phyloP scores from a whole-genome alignment of 2,329 filamentous ascomycete genomes.

The Pseudocercospora vitis region DNA sequence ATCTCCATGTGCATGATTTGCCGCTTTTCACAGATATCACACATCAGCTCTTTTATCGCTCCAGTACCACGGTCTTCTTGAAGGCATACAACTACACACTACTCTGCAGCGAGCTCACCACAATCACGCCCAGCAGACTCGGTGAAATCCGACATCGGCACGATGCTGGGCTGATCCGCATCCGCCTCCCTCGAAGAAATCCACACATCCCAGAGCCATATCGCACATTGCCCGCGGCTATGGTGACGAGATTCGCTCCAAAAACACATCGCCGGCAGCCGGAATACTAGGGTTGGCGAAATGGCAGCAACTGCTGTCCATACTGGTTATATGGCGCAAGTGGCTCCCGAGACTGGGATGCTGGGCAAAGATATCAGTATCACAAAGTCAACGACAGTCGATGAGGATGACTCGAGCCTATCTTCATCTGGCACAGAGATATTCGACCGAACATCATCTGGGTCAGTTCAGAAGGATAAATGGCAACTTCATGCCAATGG shows the following conservation, averaged over 20 bases:
- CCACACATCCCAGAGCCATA: conserved; percentile 9
- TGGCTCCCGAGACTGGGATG: conserved; percentile 16
- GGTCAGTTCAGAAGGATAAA: conserved; percentile 22
- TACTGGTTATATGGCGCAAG: conserved; percentile 20
- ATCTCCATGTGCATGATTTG: not conserved
- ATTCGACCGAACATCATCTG: conserved; percentile 29
- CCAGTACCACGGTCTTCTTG: conserved; percentile 9
- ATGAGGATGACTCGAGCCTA: conserved; percentile 36
- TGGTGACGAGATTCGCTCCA: conserved; percentile 19
- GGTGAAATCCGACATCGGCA: conserved; percentile 3
- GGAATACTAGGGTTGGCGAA: conserved; percentile 13
- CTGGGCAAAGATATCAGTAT: conserved; percentile 23
- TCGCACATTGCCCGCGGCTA: conserved; percentile 16
- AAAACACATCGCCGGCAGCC: conserved; percentile 7
- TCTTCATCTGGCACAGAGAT: conserved; percentile 36
- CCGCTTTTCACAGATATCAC: conserved; percentile 9
- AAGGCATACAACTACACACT: not conserved
- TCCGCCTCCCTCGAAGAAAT: conserved; percentile 3
- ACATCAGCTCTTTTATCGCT: not conserved
- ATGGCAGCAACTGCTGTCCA: conserved; percentile 22
- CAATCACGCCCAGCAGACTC: not conserved
- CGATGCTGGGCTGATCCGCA: conserved; percentile 3
- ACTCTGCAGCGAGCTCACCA: not conserved
- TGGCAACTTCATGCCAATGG: conserved; percentile 34
- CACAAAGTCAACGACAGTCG: conserved; percentile 13